Evolutionary conservation across 176 grass and related monocot genomes (phyloP), one percentile per base, ranked within the genome.

Genomic region (Aegilops sharonensis): DNA sequence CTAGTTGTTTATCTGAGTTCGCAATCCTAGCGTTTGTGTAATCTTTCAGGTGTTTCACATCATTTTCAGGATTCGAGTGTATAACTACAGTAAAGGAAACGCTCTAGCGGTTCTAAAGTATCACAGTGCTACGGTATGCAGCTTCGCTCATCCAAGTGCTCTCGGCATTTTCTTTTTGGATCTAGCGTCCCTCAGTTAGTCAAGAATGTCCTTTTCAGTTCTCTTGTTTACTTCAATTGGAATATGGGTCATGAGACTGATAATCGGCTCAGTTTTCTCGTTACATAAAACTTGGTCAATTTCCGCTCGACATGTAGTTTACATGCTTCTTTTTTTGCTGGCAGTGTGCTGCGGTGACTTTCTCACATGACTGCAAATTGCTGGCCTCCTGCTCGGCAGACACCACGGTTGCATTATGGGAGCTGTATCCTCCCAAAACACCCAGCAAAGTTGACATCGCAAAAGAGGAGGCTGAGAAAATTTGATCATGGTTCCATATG

Each of bases 61-160:
- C 31, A 32, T 90, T 90, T 85, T 23, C 89, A 98, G 95, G 84
- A 89, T 98, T 23, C 93, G 91, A 82, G 89, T 98, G 29, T 92
- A 95, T 81, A 92, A 93, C 83, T 98, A 94, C 85, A 88, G 36
- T 24, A 95, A 94, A 87, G 95, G 91, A 83, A 98, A 92, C 61
- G 81, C 91, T 67, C 82, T 98, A 23, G 90, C 95, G 18, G 77
- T 92, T 64, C 73, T 92, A 0, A 94, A 98, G 80, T 98, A 98
- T 79, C 95, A 95, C 75, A 92, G 75, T 79, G 88, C 47, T 75
- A 84, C 68, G 84, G 95, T 95, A 92, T 78, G 88, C 71, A 59
- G 78, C 57, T 79, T 75, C 11, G 2, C 57, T 84, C 47, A 29
- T 83, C 20, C 72, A 8, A 23, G 76, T 15, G 20, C 13, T 9